phyloP scores from a whole-genome alignment of 2,329 filamentous ascomycete species.

The Cucurbitaria berberidis region DNA sequence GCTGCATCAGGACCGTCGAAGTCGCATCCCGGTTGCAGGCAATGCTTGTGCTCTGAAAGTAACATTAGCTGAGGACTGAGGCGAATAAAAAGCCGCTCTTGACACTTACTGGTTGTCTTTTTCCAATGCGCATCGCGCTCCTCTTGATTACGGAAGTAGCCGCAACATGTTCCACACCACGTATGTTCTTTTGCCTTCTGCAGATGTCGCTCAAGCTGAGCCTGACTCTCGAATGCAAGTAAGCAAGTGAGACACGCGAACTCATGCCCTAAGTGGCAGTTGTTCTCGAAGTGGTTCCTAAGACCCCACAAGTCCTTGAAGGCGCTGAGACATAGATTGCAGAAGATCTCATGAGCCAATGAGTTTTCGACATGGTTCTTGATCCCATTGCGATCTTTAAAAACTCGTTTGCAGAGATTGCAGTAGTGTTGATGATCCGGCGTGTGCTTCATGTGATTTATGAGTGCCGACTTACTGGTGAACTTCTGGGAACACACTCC shows the following conservation, averaged over 20 bases:
- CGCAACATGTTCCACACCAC: constrained; percentile 36
- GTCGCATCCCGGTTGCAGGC: constrained; percentile 40
- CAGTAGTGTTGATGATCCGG: constrained; percentile 41
- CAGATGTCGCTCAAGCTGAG: constrained; percentile 33
- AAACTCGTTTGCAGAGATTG: constrained; percentile 45
- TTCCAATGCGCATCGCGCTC: constrained; percentile 44
- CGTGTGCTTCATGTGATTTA: constrained; percentile 34
- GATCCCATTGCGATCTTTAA: constrained; percentile 43
- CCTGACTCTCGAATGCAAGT: constrained; percentile 28
- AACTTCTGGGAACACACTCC: constrained; percentile 38
- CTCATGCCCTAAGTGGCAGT: constrained; percentile 33
- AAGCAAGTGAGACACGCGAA: constrained; percentile 39
- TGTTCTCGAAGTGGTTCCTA: constrained; percentile 45
- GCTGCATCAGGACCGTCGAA: constrained; percentile 32
- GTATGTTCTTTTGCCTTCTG: constrained; percentile 35
- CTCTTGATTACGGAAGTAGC: constrained; percentile 36
- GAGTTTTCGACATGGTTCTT: constrained; percentile 45
- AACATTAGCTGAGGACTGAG: not conserved
- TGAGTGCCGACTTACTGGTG: constrained; percentile 27
- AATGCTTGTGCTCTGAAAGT: constrained; percentile 38
- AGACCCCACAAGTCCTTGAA: constrained; percentile 43
- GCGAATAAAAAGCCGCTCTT: not conserved
- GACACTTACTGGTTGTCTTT: constrained; percentile 31
- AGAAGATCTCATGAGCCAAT: constrained; percentile 33
- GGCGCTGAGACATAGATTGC: constrained; percentile 44